Conservation (phyloP, 2,329 filamentous ascomycete genomes). For the Fusarium sp. region DNA sequence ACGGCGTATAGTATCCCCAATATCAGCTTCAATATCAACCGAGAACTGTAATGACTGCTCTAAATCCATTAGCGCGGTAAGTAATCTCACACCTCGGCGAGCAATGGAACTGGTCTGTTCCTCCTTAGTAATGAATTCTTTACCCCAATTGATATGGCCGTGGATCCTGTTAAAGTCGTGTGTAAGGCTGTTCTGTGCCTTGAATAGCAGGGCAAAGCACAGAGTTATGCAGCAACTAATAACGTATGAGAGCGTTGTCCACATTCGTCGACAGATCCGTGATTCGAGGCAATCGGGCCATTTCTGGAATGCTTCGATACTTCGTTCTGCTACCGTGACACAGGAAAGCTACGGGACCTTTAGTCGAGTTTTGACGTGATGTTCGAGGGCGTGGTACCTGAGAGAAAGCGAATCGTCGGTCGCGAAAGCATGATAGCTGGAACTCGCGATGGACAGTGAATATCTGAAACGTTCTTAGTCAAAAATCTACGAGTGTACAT, state of each 20-base stretch:
- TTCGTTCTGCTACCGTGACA: not conserved
- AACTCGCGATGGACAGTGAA: constrained; percentile 3
- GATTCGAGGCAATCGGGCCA: not conserved
- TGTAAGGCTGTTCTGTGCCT: not conserved
- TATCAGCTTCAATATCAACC: constrained; percentile 1
- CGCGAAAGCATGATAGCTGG: constrained; percentile 5
- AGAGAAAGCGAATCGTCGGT: not conserved
- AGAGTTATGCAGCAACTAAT: constrained; percentile 7
- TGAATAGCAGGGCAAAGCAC: not conserved
- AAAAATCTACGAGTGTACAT: not conserved
- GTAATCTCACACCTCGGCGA: not conserved
- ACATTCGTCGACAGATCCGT: constrained; percentile 3
- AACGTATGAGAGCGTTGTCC: constrained; percentile 4
- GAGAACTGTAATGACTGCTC: not conserved
- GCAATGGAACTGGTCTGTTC: not conserved
- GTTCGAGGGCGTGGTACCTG: not conserved
- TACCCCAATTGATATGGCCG: not conserved
- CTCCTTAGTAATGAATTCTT: not conserved
- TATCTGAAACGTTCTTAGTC: not conserved
- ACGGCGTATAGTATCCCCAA: not conserved
- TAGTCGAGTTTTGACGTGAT: rapidly evolving
- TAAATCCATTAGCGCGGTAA: not conserved
- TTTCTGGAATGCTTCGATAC: not conserved
- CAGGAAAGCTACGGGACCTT: not conserved
- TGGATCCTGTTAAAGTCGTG: not conserved